Percentiles rank a stretch among this genome's conserved stretches.
Conservation (phyloP, 2,329 filamentous ascomycete species). For the Ascochyta clinopodiicola region DNA sequence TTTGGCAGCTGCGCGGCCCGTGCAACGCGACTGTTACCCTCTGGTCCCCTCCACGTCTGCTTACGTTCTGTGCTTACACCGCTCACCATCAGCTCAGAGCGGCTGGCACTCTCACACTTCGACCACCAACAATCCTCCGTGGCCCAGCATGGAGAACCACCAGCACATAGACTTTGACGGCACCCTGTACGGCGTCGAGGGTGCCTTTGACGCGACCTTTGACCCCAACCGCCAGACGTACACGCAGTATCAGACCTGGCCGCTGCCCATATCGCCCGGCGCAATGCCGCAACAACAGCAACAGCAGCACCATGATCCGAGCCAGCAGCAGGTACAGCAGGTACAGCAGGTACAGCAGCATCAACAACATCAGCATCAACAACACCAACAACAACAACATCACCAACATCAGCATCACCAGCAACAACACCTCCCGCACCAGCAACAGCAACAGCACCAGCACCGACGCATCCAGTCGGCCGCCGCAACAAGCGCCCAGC, state of each 20-base stretch:
- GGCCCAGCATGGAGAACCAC: constrained; percentile 51
- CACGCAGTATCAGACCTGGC: constrained; percentile 47
- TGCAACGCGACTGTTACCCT: constrained; percentile 20
- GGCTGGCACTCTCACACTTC: constrained; percentile 38
- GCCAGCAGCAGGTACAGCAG: constrained; percentile 24
- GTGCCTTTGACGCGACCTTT: constrained; percentile 47
- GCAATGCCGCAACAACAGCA: constrained; percentile 38
- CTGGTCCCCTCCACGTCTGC: constrained; percentile 21
- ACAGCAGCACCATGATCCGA: constrained; percentile 15
- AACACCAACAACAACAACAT: constrained; percentile 16
- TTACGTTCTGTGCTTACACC: constrained; percentile 28
- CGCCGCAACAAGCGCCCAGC: constrained; percentile 32
- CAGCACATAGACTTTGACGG: constrained; percentile 49
- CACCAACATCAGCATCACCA: constrained; percentile 25
- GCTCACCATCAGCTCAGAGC: constrained; percentile 44
- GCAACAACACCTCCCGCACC: constrained; percentile 21
- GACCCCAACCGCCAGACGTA: constrained; percentile 45
- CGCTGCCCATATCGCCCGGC: constrained; percentile 45
- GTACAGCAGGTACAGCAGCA: constrained; percentile 5
- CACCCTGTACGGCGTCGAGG: constrained; percentile 46
- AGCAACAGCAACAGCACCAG: constrained; percentile 31
- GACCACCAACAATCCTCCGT: constrained; percentile 31
- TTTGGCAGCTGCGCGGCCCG: constrained; percentile 19
- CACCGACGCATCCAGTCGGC: constrained; percentile 40
- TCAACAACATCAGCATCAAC: constrained; percentile 2